Evolutionary conservation across 75 land plant species (phyloP), one percentile per base, ranked within the genome.

Genomic region (Pinus tabuliformis): DNA sequence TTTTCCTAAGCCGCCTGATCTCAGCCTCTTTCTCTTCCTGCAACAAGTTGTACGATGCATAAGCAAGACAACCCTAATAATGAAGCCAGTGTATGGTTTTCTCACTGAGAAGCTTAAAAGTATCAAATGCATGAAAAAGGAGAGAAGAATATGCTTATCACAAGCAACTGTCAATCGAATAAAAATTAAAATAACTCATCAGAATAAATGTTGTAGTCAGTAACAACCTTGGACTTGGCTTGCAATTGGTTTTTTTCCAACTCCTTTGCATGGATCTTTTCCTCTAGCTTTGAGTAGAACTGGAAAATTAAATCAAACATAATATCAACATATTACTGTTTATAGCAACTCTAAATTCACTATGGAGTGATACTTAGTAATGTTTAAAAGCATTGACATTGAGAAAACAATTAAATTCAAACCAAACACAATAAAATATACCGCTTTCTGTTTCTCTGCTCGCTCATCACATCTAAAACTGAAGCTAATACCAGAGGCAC

Each of bases 241-340:
- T 96, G 89, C 84, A 88, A 57, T 61, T 84, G 83, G 73, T 60
- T 88, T 83, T 85, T 88, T 76, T 91, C 99, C 24, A 68, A 76
- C 75, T 96, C 99, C 79, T 88, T 93, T 24, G 99, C 99, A 36
- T 84, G 90, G 63, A 84, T 83, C 86, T 90, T 96, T 72, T 96
- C 97, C 78, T 96, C 97, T 68, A 96, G 79, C 81, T 96, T 93
- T 9, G 86, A 75, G 75, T 89, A 96, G 68, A 96, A 96, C 96
- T 93, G 80, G 21, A 24, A 76, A 61, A 36, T 30, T 36, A 17
- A 33, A 64, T 36, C 0, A 64, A 64, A 64, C 16, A 64, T 16
- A 17, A 64, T 14, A 15, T 64, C 18, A 64, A 33, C 30, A 14
- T 18, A 64, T 64, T 64, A 33, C 33, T 64, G 42, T 33, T 30